Conservation (phyloP, 2,329 filamentous ascomycete species). For the Cordyceps militaris region DNA sequence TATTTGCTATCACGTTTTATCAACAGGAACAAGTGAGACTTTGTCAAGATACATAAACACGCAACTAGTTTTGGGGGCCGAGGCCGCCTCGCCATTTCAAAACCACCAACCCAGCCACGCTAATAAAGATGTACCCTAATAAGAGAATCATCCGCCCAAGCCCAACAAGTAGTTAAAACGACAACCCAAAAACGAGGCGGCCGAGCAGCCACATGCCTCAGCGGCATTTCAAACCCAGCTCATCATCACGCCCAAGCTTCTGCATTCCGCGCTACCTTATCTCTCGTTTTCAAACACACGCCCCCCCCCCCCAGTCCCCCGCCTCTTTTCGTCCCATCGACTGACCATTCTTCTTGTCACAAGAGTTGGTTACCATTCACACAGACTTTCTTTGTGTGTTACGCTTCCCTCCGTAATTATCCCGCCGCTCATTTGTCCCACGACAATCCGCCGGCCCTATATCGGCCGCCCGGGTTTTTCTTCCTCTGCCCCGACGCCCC, state of each 20-base stretch:
- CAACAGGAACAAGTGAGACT: too few relatives aligned
- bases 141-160: neutral
- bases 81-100: too few relatives aligned
- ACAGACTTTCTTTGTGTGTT: neutral
- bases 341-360: neutral
- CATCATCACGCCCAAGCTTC: neutral
- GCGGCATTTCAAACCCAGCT: conserved; percentile 5
- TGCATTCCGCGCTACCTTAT: conserved; percentile 1
- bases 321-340: conserved; percentile 3
- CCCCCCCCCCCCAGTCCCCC: neutral
- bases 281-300: neutral
- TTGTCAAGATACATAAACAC: too few relatives aligned
- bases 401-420: conserved; percentile 7
- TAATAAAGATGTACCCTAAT: neutral
- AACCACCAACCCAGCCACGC: neutral
- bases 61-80: too few relatives aligned
- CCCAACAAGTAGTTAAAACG: neutral
- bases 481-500: neutral
- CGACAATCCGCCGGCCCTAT: conserved; percentile 14
- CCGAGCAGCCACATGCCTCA: conserved; percentile 1
- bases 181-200: neutral
- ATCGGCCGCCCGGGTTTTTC: neutral
- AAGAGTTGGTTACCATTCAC: neutral
- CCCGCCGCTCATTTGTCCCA: conserved; percentile 9
- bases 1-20: too few relatives aligned